Evolutionary conservation across 805 yeast species (phyloP), one percentile per base, ranked within the genome.

Genomic region (Ogataea nitratoaversa): DNA sequence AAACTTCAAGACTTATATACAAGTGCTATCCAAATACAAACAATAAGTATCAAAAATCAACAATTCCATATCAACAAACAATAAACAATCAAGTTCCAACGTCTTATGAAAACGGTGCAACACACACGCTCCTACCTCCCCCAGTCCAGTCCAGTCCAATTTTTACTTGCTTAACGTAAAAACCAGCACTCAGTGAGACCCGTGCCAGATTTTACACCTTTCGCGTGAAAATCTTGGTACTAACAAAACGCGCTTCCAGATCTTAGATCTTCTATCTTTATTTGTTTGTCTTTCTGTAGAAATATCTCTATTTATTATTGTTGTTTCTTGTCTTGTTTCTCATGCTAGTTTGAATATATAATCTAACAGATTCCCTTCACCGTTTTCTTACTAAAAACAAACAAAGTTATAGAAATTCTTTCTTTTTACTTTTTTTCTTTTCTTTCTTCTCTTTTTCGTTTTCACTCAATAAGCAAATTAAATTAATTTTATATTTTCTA

Each of bases 1-100:
- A 34, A 25, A 25, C 30, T 5, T 18, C 11, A 8, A 7, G 24
- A 18, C 18, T 34, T 34, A 34, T 34, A 34, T 34, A 34, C 37
- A 34, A 17, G 25, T 13, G 9, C 30, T 12, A 13, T 8, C 30
- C 6, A 14, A 17, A 9, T 18, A 31, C 22, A 16, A n/a, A n/a
- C n/a, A n/a, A n/a, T n/a, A n/a, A n/a, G n/a, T n/a, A n/a, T n/a
- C n/a, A n/a, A n/a, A n/a, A n/a, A n/a, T n/a, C n/a, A n/a, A n/a
- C n/a, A n/a, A n/a, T n/a, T n/a, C n/a, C n/a, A n/a, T n/a, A n/a
- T n/a, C n/a, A n/a, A n/a, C n/a, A n/a, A n/a, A n/a, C n/a, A n/a
- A n/a, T n/a, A n/a, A n/a, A n/a, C n/a, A n/a, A n/a, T n/a, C n/a
- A n/a, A n/a, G n/a, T n/a, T n/a, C n/a, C n/a, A n/a, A n/a, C n/a